Conservation (phyloP, 139 green algal species). For the Desmodesmus armatus region DNA sequence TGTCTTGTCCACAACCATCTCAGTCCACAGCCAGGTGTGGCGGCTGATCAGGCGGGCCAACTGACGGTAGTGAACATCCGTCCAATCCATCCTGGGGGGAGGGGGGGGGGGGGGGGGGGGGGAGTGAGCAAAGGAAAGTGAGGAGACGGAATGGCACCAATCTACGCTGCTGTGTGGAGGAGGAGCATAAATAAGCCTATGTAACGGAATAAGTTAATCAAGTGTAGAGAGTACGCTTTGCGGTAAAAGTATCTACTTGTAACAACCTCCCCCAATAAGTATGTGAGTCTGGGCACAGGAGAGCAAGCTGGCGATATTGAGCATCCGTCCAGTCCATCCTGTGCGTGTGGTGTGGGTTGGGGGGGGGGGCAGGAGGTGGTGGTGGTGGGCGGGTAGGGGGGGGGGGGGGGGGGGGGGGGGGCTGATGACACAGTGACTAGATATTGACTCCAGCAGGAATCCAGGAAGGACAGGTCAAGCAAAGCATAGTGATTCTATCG, state of each 20-base stretch:
- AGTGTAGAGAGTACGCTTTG: too few relatives aligned
- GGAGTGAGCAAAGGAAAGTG: neutral
- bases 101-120: neutral
- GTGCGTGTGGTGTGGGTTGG: neutral
- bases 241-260: neutral
- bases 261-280: too few relatives aligned
- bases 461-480: neutral
- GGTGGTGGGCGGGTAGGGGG: neutral
- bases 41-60: conserved; percentile 83
- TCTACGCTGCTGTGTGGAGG: neutral
- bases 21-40: conserved; percentile 89
- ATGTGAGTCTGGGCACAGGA: too few relatives aligned
- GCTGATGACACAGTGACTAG: neutral
- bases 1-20: conserved; percentile 96
- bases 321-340: too few relatives aligned
- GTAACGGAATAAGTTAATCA: neutral
- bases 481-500: neutral
- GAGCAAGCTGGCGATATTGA: too few relatives aligned
- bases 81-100: conserved; percentile 95
- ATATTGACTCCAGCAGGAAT: neutral
- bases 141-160: neutral
- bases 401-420: too few relatives aligned
- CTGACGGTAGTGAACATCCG: conserved; percentile 91
- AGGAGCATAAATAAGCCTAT: neutral
- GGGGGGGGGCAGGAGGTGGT: neutral